Base-by-base conservation (phyloP, 225 moss, liverwort and hornwort genomes). In the Straminergon stramineum region DNA sequence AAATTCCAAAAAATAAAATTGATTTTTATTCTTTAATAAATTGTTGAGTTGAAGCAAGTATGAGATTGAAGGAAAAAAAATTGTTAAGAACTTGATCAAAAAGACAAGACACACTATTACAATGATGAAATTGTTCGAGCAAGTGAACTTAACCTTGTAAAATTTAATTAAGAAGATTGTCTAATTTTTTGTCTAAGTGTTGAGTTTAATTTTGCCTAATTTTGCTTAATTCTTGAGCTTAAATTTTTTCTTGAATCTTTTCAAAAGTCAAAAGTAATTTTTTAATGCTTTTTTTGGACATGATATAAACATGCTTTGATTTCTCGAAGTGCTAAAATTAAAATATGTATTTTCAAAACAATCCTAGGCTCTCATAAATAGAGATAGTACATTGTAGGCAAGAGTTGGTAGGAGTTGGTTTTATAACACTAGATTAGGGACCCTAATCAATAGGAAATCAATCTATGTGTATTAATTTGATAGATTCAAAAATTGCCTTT, bases 211-310 rank as follows among this genome's bases (percentile, higher is more conserved):
- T 67, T 67, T 10, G 11, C 18, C 18, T 66, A 62, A 28, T 68
- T 68, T 68, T 68, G 20, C 6, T 19, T 66, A 35, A 18, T 0
- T 35, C 5, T 66, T 66, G 66, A 34, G 18, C 1, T 24, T 48
- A 17, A 75, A 18, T 17, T 75, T 75, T 31, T 45, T 19, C 2
- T 51, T 75, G 4, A 2, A 31, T 32, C 7, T 19, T 19, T 0
- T 19, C 32, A 31, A 3, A 32, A 51, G 7, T 51, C 7, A 75
- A 48, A 2, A 69, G 4, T 75, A 2, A 3, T 48, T 31, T 74
- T 30, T 75, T 10, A 0, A 31, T 31, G 51, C 1, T 19, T 31
- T 18, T 10, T 3, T 2, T 0, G 2, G 7, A 1, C 1, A 31
- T 7, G 6, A 1, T 19, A 7, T 5, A 1, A 31, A 51, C 20